Conservation (phyloP, 179 eudicot genomes). For the Silene noctiflora region DNA sequence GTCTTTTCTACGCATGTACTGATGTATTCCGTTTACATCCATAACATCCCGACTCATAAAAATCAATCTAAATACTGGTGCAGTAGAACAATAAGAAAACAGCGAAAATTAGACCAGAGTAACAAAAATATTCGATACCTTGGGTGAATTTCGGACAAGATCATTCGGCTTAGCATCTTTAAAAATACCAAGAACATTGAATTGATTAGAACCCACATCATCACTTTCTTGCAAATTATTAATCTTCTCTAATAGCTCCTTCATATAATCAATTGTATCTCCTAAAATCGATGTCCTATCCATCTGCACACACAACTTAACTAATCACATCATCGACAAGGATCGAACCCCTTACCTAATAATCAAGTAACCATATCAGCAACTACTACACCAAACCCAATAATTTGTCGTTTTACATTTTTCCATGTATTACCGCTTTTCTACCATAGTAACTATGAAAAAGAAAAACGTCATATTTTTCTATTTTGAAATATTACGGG, state of each 20-base stretch:
- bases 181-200: conserved; percentile 46
- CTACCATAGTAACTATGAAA: too few species aligned
- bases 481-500: too few species aligned
- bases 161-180: conserved; percentile 59
- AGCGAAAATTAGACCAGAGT: not conserved
- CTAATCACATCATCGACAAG: conserved; percentile 34
- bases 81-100: not conserved
- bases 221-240: conserved; percentile 60
- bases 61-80: not conserved
- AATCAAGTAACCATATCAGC: too few species aligned
- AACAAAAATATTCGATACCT: conserved; percentile 35
- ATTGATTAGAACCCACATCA: conserved; percentile 34
- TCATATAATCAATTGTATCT: conserved; percentile 90
- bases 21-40: too few species aligned
- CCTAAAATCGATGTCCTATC: conserved; percentile 91
- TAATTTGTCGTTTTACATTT: too few species aligned
- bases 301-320: conserved; percentile 47
- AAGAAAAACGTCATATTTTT: too few species aligned
- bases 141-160: conserved; percentile 65
- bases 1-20: too few species aligned
- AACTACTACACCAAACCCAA: too few species aligned
- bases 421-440: too few species aligned
- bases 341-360: not conserved
- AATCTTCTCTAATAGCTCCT: conserved; percentile 66
- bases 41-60: too few species aligned